Base-by-base conservation (phyloP, 73 alveolate species). In the Paramecium tetraurelia region DNA sequence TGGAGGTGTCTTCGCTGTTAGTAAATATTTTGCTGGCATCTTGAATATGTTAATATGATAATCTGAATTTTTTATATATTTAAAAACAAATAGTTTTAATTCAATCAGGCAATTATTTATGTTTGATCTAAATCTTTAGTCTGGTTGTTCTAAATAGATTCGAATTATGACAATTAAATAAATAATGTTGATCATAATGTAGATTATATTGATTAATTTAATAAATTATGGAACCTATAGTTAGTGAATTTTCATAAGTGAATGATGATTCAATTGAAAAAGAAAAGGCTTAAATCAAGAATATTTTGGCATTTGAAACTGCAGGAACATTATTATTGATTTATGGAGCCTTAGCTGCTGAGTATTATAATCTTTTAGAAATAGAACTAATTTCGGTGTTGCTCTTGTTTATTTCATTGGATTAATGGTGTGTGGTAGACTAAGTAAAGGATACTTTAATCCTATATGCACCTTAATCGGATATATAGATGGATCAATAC, bases 1-100 rank as follows among this genome's bases (percentile, higher is more conserved):
- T 22, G 90, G 90, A 24, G 90, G 90, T 11, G 70, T 80, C n/a
- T 80, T 80, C 5, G 90, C 90, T 44, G 70, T 80, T 12, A 80
- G 90, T 48, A 80, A 41, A 46, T 80, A 80, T 46, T 20, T 80
- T 38, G 58, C 58, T 29, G 59, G 87, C 2, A 22, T 75, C 46
- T 75, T 75, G 59, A 75, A 41, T 75, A 75, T 75, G 59, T 75
- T 38, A 12, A 29, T 75, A 75, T 75, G 58, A 41, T 75, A 21
- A 53, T 53, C 29, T 53, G 31, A 18, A 53, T 53, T 53, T 27
- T 53, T 18, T 16, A 18, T 18, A 18, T 53, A 53, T 2, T 53
- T 53, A 18, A 53, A 53, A 53, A 18, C 27, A 53, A 53, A 53
- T n/a, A 53, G 31, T 53, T 53, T 12, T 53, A 53, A 53, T 53